Percentiles rank a stretch among this genome's conserved stretches.
phyloP scores from a whole-genome alignment of 805 yeast species.

The Metschnikowia drakensbergensis region DNA sequence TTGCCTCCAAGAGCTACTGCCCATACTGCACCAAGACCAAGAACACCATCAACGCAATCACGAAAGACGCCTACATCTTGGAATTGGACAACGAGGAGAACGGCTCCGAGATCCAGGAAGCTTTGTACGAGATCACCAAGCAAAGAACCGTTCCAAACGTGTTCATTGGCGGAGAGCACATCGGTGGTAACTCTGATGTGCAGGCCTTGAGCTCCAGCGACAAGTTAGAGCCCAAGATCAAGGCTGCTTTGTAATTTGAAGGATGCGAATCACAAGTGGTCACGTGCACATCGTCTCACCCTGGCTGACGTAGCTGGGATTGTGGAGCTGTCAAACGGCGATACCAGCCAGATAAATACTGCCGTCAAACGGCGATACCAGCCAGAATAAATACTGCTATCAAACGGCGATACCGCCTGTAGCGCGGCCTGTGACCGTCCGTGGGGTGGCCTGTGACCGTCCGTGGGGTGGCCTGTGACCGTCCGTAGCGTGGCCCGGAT shows the following conservation, averaged over 20 bases:
- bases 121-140: slow-evolving; percentile 58
- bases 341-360: too few species aligned
- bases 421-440: too few species aligned
- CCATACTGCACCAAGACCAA: slow-evolving; percentile 29
- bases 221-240: slow-evolving; percentile 43
- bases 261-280: background rate
- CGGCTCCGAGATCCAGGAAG: slow-evolving; percentile 30
- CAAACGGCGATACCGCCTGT: too few species aligned
- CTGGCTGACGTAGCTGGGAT: too few species aligned
- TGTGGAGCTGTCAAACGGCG: too few species aligned
- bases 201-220: slow-evolving; percentile 66
- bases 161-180: slow-evolving; percentile 85
- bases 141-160: slow-evolving; percentile 94
- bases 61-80: slow-evolving; percentile 41
- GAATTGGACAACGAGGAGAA: slow-evolving; percentile 27
- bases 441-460: too few species aligned
- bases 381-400: too few species aligned
- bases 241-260: slow-evolving; percentile 17
- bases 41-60: slow-evolving; percentile 14
- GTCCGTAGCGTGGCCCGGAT: too few species aligned
- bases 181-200: slow-evolving; percentile 92
- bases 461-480: too few species aligned
- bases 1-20: slow-evolving; percentile 50
- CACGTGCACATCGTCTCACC: too few species aligned
- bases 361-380: too few species aligned